phyloP scores from a whole-genome alignment of 805 yeast species.

The Ogataea neopini region DNA sequence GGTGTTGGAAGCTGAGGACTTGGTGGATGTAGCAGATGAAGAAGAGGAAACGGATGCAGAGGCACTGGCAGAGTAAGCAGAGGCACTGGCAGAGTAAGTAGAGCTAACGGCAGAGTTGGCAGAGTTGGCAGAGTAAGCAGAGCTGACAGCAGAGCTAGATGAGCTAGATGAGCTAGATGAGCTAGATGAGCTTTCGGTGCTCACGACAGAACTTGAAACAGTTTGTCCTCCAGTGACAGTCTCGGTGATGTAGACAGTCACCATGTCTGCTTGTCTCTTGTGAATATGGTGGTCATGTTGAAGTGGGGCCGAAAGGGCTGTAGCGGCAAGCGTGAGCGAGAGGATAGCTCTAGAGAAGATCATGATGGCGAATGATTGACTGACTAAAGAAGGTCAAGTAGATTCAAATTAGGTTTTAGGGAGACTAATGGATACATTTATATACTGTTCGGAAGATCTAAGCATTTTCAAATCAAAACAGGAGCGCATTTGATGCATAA shows the following conservation, averaged over 20 bases:
- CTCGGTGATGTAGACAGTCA: constrained; percentile 32
- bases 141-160: no score
- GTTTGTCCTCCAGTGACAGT: constrained; percentile 14
- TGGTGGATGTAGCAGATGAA: constrained; percentile 17
- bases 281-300: constrained; percentile 55
- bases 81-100: constrained; percentile 11
- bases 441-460: background rate
- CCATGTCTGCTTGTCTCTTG: constrained; percentile 44
- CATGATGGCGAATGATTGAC: constrained; percentile 1
- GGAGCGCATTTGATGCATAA: background rate
- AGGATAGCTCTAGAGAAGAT: constrained; percentile 14
- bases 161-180: no score
- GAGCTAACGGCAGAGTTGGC: no score
- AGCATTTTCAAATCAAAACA: constrained; percentile 1
- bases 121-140: constrained; percentile 9
- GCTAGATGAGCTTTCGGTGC: no score
- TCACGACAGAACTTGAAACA: no score
- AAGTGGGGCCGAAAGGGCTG: constrained; percentile 21
- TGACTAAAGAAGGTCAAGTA: background rate
- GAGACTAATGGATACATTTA: background rate
- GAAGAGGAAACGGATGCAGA: no score
- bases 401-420: background rate
- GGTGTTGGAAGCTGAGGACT: constrained; percentile 19
- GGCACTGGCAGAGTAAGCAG: no score
- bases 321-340: constrained; percentile 13